Base-by-base conservation (phyloP, 352 stramenopile species). In the Phytophthora sojae region DNA sequence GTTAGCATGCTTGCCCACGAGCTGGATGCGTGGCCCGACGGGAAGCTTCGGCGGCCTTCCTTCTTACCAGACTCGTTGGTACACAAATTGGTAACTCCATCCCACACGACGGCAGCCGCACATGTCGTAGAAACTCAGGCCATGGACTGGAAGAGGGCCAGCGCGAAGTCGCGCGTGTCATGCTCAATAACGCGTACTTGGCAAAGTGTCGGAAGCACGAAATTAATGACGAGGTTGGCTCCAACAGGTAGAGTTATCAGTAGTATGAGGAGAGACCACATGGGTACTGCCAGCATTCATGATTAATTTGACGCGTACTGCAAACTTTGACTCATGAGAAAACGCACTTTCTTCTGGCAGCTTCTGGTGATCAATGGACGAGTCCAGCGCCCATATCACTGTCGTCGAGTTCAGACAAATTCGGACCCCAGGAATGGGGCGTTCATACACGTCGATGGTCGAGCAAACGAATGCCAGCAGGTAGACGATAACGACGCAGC, bases 81-180 rank as follows among this genome's bases (percentile, higher is more conserved):
- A 72, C 84, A 94, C 55, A 92, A 50, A 63, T 91, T 91, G 30
- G 76, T 69, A 26, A 80, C 68, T 51, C 85, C 83, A 49, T 91
- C 83, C 85, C 85, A 93, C 4, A 85, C 73, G 5, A 76, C 67
- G 51, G 75, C 83, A 93, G 44, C 78, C 76, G 62, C 85, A 91
- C 83, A 93, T 91, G 64, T 88, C 69, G 63, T 91, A 88, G 58
- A 91, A 91, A 68, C 77, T 81, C 91, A 64, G 4, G 75, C 64
- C 15, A 68, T 70, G 1, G 81, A 86, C 42, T 82, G 73, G 49
- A 85, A 63, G 7, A 93, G 58, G 35, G 67, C 82, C 44, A 93
- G 62, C 35, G 90, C 21, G 37, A 93, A 93, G 64, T 93, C 83
- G 6, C 85, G 80, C 15, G 83, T 87, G 59, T 93, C 83, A 60